phyloP scores from a whole-genome alignment of 495 filamentous ascomycete species.

The Podospora didyma region DNA sequence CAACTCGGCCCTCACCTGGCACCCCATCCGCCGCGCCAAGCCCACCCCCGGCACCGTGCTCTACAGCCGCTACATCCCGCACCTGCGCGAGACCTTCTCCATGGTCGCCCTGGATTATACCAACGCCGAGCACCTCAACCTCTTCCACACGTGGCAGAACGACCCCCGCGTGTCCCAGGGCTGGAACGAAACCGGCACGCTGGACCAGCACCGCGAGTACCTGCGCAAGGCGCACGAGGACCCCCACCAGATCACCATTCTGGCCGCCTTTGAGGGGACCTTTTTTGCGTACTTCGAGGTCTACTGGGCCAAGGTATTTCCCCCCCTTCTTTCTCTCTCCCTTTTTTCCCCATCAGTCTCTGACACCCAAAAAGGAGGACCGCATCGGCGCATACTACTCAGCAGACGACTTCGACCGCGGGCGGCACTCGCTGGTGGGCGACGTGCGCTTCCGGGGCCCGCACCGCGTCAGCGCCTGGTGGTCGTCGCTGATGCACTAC shows the following conservation, averaged over 20 bases:
- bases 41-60: constrained; percentile 56
- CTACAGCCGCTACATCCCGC: constrained; percentile 66
- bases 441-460: constrained; percentile 59
- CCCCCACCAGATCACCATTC: constrained; percentile 57
- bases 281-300: constrained; percentile 66
- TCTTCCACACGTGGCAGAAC: constrained; percentile 68
- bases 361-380: constrained; percentile 49
- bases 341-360: not conserved
- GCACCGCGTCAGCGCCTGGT: constrained; percentile 65
- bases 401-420: constrained; percentile 60
- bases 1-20: constrained; percentile 35
- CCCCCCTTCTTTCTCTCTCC: not conserved
- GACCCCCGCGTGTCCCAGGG: constrained; percentile 66
- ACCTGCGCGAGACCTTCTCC: constrained; percentile 61
- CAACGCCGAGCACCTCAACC: constrained; percentile 48
- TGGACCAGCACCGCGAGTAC: constrained; percentile 61
- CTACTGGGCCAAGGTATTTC: constrained; percentile 64
- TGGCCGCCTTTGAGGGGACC: constrained; percentile 58
- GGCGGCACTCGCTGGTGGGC: constrained; percentile 65
- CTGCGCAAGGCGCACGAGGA: constrained; percentile 56
- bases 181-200: constrained; percentile 63
- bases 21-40: constrained; percentile 59
- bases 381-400: constrained; percentile 62
- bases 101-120: constrained; percentile 58
- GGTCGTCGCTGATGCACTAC: constrained; percentile 65